These are phyloP conservation scores for Strobilomyces echinocephalus DNA, from an alignment of 768 basidiomycete species.

Conservation along the genomic window DNA sequence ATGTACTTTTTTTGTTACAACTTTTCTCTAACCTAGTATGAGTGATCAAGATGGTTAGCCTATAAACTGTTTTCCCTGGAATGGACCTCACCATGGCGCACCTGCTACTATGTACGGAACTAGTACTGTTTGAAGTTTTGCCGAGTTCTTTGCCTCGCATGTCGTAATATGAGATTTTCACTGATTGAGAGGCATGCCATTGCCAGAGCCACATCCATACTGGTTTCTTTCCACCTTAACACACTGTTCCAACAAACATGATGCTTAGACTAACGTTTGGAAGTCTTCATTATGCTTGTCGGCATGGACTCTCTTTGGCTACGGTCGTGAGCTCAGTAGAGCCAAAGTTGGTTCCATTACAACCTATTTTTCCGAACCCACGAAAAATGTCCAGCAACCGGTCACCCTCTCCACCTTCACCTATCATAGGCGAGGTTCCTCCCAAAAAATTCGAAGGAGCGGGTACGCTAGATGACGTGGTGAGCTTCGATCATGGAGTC, in stretches of 20 bases:
- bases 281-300: background rate
- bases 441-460: background rate
- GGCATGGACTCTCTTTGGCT: background rate
- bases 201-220: background rate
- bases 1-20: too few relatives aligned
- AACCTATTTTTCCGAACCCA: background rate
- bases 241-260: background rate
- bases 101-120: too few relatives aligned
- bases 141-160: background rate
- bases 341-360: constrained; percentile 1
- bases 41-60: too few relatives aligned
- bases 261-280: constrained; percentile 7
- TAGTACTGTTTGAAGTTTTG: background rate
- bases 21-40: too few relatives aligned
- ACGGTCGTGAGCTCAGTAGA: background rate
- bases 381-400: background rate
- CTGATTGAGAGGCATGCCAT: too few relatives aligned
- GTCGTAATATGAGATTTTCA: background rate
- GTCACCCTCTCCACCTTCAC: background rate
- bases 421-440: constrained; percentile 5
- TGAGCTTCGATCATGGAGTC: constrained; percentile 5
- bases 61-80: too few relatives aligned
- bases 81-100: too few relatives aligned
- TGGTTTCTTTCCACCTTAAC: background rate
- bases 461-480: constrained; percentile 16